These are phyloP conservation scores for Rubia peregrina DNA, from an alignment of 305 asterid species.

Conservation along the genomic window DNA sequence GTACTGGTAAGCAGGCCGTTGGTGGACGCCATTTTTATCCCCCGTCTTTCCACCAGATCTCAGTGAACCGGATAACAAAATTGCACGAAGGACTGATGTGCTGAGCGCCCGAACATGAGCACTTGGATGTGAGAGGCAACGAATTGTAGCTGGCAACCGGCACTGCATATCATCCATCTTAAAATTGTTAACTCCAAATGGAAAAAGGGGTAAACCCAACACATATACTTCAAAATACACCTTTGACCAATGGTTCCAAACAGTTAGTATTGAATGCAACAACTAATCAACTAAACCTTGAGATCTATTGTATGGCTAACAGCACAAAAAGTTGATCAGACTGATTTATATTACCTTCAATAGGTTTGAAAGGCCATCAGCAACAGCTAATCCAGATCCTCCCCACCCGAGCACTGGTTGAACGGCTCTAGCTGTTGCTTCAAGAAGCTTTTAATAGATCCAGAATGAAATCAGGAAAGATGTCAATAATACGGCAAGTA, in stretches of 20 bases:
- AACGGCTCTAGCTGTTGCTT: conserved; percentile 85
- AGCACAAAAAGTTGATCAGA: background rate
- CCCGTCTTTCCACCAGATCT: conserved; percentile 39
- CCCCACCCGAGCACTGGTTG: conserved; percentile 89
- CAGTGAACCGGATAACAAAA: conserved; percentile 43
- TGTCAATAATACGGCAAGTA: background rate
- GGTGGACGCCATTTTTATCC: conserved; percentile 32
- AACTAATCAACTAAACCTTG: background rate
- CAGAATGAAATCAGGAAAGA: background rate
- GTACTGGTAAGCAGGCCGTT: conserved; percentile 47
- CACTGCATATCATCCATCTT: conserved; percentile 39
- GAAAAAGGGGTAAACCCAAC: background rate
- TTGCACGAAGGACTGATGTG: conserved; percentile 87
- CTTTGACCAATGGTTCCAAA: background rate
- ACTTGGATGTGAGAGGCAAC: conserved; percentile 78
- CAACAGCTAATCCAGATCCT: conserved; percentile 73
- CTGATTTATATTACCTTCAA: conserved; percentile 47
- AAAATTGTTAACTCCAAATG: background rate
- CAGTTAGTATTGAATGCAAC: no score
- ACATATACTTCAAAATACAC: background rate
- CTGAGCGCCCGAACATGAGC: conserved; percentile 97
- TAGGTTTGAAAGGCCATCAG: conserved; percentile 75
- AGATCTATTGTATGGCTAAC: no score
- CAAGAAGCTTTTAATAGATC: conserved; percentile 44
- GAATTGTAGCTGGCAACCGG: conserved; percentile 77